phyloP scores from a whole-genome alignment of 2,329 filamentous ascomycete species.

The Alternaria metachromatica region DNA sequence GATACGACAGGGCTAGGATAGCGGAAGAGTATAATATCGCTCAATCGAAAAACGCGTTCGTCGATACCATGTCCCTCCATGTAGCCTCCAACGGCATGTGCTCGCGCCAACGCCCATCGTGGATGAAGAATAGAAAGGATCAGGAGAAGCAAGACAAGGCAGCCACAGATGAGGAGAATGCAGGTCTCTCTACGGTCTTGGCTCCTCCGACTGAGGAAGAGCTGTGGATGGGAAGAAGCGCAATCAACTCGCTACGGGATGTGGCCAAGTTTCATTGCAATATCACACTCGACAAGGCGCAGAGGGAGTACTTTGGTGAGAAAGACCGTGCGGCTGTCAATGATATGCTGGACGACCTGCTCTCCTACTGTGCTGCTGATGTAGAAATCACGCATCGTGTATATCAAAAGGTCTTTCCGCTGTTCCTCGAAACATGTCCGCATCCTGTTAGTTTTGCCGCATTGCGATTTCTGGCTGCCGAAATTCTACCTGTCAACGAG shows the following conservation, averaged over 20 bases:
- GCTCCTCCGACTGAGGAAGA: conserved; percentile 71
- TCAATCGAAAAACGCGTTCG: conserved; percentile 83
- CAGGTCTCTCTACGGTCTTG: conserved; percentile 26
- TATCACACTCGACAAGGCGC: conserved; percentile 87
- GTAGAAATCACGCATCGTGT: conserved; percentile 91
- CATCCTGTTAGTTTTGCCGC: conserved; percentile 98
- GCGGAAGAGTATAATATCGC: conserved; percentile 85
- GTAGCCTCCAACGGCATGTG: conserved; percentile 99
- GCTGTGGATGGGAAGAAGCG: conserved; percentile 92
- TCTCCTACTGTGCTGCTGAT: conserved; percentile 95
- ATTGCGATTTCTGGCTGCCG: conserved; percentile 87
- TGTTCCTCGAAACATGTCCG: conserved; percentile 87
- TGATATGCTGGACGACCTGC: conserved; percentile 76
- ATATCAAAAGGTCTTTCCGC: conserved; percentile 91
- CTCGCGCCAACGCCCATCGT: conserved; percentile 91
- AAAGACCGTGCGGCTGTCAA: conserved; percentile 75
- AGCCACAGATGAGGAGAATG: conserved; percentile 71
- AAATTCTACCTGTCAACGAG: conserved; percentile 88
- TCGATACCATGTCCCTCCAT: conserved; percentile 98
- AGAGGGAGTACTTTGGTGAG: conserved; percentile 84
- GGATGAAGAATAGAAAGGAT: conserved; percentile 96
- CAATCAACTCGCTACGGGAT: conserved; percentile 91
- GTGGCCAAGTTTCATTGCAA: conserved; percentile 97
- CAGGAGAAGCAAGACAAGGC: conserved; percentile 82
- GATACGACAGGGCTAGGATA: conserved; percentile 89